These are phyloP conservation scores for Musa troglodytarum DNA, from an alignment of 176 grass and related monocot species.

Conservation along the genomic window DNA sequence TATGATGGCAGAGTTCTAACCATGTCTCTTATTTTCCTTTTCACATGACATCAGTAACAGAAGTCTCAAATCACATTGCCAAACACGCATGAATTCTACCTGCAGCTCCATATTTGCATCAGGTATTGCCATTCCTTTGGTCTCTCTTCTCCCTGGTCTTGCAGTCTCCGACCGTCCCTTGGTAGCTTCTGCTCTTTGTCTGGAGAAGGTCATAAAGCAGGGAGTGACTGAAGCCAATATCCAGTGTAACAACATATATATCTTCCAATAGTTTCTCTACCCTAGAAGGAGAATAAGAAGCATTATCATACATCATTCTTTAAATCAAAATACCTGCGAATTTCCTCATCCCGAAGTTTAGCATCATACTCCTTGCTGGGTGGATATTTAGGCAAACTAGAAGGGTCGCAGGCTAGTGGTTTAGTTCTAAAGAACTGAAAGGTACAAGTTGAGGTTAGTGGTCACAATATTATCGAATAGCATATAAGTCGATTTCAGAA, in stretches of 20 bases:
- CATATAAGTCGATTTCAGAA: background rate
- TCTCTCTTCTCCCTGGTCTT: slow-evolving; percentile 38
- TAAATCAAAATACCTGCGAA: slow-evolving; percentile 24
- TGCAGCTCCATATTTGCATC: slow-evolving; percentile 35
- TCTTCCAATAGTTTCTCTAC: background rate
- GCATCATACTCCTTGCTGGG: slow-evolving; percentile 93
- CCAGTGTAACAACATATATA: background rate
- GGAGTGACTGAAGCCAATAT: slow-evolving; percentile 1
- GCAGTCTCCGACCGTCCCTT: slow-evolving; percentile 44
- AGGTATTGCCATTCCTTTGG: slow-evolving; percentile 25
- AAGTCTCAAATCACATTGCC: background rate
- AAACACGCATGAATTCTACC: slow-evolving; percentile 20
- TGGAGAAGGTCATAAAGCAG: slow-evolving; percentile 16
- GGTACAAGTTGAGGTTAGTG: slow-evolving; percentile 12
- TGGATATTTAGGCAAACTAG: slow-evolving; percentile 65
- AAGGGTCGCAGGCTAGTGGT: slow-evolving; percentile 59
- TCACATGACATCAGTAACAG: background rate
- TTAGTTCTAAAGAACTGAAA: slow-evolving; percentile 67
- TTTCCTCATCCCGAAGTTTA: slow-evolving; percentile 64
- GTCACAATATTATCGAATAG: background rate
- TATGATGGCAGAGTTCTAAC: too few species aligned
- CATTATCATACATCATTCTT: background rate
- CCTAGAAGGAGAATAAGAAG: slow-evolving; percentile 3
- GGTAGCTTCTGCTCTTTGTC: slow-evolving; percentile 38
- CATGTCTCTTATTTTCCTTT: background rate